Evolutionary conservation across 1,284 basidiomycete species (phyloP), one percentile per base, ranked within the genome.

Genomic region (Vanrija sp.): DNA sequence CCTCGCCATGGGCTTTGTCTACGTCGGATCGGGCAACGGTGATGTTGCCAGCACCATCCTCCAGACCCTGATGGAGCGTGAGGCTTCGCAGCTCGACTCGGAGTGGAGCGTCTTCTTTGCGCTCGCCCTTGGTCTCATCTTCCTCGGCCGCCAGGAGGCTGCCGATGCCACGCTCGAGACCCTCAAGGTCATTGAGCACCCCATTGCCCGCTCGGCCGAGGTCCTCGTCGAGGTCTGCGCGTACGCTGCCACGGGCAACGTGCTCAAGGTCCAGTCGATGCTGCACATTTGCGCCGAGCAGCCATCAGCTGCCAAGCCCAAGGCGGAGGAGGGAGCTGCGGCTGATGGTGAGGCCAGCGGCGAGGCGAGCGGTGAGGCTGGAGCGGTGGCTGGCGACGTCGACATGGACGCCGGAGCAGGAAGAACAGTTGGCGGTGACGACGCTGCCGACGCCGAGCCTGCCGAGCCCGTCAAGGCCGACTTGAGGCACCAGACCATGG

Each of bases 151-250:
- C 48, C 89, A 95, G 77, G 93, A 96, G 66, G 85, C 84, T 6
- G 91, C 90, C 0, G 96, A 99, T 67, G 91, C 94, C 1, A 97
- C 94, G 3, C 84, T 98, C 56, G 92, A 95, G 75, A 93, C 93
- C 0, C 81, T 99, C 60, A 95, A 94, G 73, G 92, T 88, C 6
- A 94, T 98, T 59, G 89, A 95, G 51, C 92, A 98, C 69, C 89
- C 90, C 1, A 83, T 97, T 53, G 87, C 91, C 23, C 90, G 89
- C 68, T 90, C 91, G 48, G 89, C 92, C 1, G 88, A 91, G 64
- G 87, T 97, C 50, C 80, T 99, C 42, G 91, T 98, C 19, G 92
- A 98, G 66, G 89, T 90, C 44, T 97, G 94, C 72, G 86, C 93
- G 3, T 98, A 88, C 71, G 95, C 94, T 3, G 96, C 91, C 5